Evolutionary conservation across 345 rosid genomes (phyloP).

Genomic region (Euphorbia peplus): DNA sequence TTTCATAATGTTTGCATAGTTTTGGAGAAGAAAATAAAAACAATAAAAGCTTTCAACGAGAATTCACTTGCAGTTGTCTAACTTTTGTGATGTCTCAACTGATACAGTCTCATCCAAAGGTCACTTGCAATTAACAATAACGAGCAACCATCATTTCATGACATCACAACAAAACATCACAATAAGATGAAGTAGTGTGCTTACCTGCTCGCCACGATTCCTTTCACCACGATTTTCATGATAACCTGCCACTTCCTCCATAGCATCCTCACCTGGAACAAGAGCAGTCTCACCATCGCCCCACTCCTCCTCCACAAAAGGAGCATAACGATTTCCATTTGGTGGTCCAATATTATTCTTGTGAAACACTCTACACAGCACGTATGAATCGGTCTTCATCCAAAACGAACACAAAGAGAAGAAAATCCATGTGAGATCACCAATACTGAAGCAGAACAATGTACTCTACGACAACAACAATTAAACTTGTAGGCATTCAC

Average conservation of each 20-base stretch:
- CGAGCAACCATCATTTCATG: background rate
- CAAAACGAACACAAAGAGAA: slow-evolving; percentile 23
- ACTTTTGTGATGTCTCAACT: background rate
- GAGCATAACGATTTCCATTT: slow-evolving; percentile 75
- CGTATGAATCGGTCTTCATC: slow-evolving; percentile 56
- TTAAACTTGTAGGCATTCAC: slow-evolving; percentile 1
- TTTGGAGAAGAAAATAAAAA: background rate
- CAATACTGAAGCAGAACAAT: background rate
- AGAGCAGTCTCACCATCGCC: slow-evolving; percentile 48
- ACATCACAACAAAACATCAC: background rate
- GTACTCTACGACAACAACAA: background rate
- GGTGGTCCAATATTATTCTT: slow-evolving; percentile 95
- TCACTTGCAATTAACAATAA: background rate
- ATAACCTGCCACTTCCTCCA: slow-evolving; percentile 31
- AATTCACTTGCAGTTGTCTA: background rate
- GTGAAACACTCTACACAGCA: slow-evolving; percentile 84
- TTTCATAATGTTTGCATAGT: background rate
- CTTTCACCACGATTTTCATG: slow-evolving; percentile 26
- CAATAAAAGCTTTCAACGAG: background rate
- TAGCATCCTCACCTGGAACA: slow-evolving; percentile 57
- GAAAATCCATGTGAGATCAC: slow-evolving; percentile 13
- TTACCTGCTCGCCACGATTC: slow-evolving; percentile 45
- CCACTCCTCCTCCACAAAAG: slow-evolving; percentile 79
- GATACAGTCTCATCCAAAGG: background rate
- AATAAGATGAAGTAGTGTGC: slow-evolving; percentile 18